A percentile compares a stretch with the other conserved stretches of the same genome.
Conservation (phyloP, 2,329 filamentous ascomycete genomes). For the Pezicula radicicola region DNA sequence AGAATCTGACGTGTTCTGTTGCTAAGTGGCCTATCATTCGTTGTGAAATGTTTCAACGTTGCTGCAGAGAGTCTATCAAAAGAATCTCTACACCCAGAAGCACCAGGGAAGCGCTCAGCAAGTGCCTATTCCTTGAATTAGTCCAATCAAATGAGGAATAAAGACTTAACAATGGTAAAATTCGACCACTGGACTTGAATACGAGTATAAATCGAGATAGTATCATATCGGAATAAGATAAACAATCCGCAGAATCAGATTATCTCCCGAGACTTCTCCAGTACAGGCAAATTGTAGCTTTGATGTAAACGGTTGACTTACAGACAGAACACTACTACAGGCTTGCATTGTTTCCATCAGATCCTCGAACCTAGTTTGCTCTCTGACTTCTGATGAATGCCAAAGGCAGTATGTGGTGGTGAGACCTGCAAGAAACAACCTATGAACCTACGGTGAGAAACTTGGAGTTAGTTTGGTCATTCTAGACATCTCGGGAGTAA, state of each 20-base stretch:
- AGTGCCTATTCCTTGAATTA: constrained; percentile 13
- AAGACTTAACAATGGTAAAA: too few relatives aligned
- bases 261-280: too few relatives aligned
- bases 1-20: not conserved
- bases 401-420: constrained; percentile 29
- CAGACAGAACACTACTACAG: constrained; percentile 27
- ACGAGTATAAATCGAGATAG: too few relatives aligned
- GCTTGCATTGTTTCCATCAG: constrained; percentile 22
- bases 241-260: too few relatives aligned
- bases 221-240: too few relatives aligned
- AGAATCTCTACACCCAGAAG: constrained; percentile 24
- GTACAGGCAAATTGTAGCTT: constrained; percentile 19
- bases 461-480: too few relatives aligned
- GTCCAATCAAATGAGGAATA: too few relatives aligned
- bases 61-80: constrained; percentile 27
- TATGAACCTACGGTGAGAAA: constrained; percentile 17
- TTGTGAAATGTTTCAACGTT: constrained; percentile 24
- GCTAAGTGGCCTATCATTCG: not conserved
- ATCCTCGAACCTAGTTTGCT: constrained; percentile 16
- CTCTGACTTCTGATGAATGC: constrained; percentile 29
- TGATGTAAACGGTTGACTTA: not conserved
- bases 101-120: constrained; percentile 27
- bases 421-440: constrained; percentile 31
- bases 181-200: too few relatives aligned
- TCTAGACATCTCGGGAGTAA: too few relatives aligned